Evolutionary conservation across 768 basidiomycete genomes (phyloP).

Genomic region (Boletus edulis): DNA sequence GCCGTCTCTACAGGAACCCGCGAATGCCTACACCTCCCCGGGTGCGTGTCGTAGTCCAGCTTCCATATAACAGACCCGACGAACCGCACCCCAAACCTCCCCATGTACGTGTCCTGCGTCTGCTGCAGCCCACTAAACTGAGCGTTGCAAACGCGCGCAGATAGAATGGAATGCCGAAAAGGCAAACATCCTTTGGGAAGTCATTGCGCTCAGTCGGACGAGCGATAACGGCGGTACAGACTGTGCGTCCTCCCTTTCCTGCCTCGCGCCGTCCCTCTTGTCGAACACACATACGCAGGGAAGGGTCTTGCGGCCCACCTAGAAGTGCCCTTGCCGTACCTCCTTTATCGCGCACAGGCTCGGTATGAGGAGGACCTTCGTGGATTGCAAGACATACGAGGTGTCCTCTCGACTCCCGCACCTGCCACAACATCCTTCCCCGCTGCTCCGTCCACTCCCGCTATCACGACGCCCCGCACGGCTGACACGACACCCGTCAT

Average conservation of each 20-base stretch:
- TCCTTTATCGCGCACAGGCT: constrained; percentile 80
- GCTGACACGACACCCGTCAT: constrained; percentile 14
- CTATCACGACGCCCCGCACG: constrained; percentile 10
- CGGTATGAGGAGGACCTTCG: constrained; percentile 85
- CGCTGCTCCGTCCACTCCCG: constrained; percentile 12
- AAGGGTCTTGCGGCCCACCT: constrained; percentile 79
- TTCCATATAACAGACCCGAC: constrained; percentile 78
- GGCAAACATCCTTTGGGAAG: constrained; percentile 84
- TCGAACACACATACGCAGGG: constrained; percentile 46
- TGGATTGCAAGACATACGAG: constrained; percentile 69
- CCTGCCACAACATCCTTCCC: constrained; percentile 29
- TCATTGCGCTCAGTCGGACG: constrained; percentile 74
- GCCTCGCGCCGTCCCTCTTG: not conserved
- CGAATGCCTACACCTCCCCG: constrained; percentile 29
- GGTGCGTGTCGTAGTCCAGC: constrained; percentile 72
- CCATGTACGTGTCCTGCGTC: constrained; percentile 45
- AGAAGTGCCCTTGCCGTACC: constrained; percentile 78
- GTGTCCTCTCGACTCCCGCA: constrained; percentile 49
- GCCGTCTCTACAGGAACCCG: not conserved
- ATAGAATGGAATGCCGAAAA: constrained; percentile 86
- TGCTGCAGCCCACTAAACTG: constrained; percentile 2
- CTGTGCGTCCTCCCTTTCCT: constrained; percentile 48
- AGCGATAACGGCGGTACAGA: constrained; percentile 74
- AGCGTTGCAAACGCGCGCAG: constrained; percentile 36
- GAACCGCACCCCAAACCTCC: constrained; percentile 65